Conservation (phyloP, 257 asterid species). For the Anisodus acutangulus region DNA sequence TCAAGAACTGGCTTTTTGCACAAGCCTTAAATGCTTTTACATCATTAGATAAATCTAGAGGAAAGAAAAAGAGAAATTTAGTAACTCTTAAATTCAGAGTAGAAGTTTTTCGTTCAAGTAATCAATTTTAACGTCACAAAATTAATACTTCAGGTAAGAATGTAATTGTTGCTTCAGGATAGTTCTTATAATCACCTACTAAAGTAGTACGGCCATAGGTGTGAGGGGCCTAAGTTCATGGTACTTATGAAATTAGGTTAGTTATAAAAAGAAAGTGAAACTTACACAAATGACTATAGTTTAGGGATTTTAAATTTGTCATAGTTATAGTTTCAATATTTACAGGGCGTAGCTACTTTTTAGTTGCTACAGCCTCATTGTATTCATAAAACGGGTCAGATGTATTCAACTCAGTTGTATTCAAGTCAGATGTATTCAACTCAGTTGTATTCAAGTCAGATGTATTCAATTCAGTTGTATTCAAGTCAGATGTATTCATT, state of each 20-base stretch:
- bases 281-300: too few relatives aligned
- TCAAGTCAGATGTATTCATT: too few relatives aligned
- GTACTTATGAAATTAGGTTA: not conserved
- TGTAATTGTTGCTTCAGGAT: constrained; percentile 11
- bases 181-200: not conserved
- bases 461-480: too few relatives aligned
- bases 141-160: not conserved
- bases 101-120: not conserved
- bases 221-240: not conserved
- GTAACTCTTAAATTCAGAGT: not conserved
- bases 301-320: too few relatives aligned
- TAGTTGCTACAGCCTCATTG: too few relatives aligned
- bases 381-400: too few relatives aligned
- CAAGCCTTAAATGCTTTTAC: not conserved
- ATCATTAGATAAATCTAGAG: not conserved
- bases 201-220: not conserved
- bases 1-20: not conserved
- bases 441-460: too few relatives aligned
- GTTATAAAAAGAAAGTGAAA: not conserved
- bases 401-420: too few relatives aligned
- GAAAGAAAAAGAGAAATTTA: not conserved
- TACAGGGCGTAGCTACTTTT: too few relatives aligned
- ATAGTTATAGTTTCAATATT: too few relatives aligned
- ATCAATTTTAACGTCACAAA: not conserved
- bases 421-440: too few relatives aligned